A percentile compares a stretch with the other conserved stretches of the same genome.
phyloP scores from a whole-genome alignment of 1,284 basidiomycete genomes.

The Boletellus deceptivus region DNA sequence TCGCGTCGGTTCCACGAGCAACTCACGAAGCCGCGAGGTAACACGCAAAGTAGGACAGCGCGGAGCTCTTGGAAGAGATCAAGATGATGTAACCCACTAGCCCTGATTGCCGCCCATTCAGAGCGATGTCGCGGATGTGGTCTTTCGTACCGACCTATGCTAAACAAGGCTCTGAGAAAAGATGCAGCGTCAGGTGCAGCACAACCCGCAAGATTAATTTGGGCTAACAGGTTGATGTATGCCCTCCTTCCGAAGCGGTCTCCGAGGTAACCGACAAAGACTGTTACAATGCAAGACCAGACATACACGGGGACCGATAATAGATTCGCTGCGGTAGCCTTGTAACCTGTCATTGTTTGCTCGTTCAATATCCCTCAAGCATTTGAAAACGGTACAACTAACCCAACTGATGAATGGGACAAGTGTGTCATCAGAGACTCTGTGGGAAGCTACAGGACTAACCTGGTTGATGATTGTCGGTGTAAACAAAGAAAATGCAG shows the following conservation, averaged over 20 bases:
- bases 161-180: constrained; percentile 32
- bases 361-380: background rate
- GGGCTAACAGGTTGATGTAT: constrained; percentile 46
- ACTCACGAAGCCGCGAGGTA: constrained; percentile 50
- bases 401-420: constrained; percentile 17
- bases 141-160: constrained; percentile 26
- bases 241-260: constrained; percentile 47
- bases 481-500: constrained; percentile 54
- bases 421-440: background rate
- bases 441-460: constrained; percentile 1
- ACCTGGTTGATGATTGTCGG: constrained; percentile 53
- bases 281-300: constrained; percentile 50
- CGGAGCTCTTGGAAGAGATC: constrained; percentile 43
- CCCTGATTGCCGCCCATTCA: constrained; percentile 19
- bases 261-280: constrained; percentile 46
- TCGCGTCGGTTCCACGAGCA: background rate
- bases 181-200: constrained; percentile 2
- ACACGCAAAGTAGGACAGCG: constrained; percentile 44
- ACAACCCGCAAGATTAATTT: constrained; percentile 3
- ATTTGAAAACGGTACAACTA: background rate
- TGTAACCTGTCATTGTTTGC: constrained; percentile 35
- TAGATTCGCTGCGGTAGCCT: constrained; percentile 51
- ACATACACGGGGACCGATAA: constrained; percentile 53
- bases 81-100: constrained; percentile 53
- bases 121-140: background rate